phyloP scores from a whole-genome alignment of 2,329 filamentous ascomycete genomes.

The Xylogone sp. region DNA sequence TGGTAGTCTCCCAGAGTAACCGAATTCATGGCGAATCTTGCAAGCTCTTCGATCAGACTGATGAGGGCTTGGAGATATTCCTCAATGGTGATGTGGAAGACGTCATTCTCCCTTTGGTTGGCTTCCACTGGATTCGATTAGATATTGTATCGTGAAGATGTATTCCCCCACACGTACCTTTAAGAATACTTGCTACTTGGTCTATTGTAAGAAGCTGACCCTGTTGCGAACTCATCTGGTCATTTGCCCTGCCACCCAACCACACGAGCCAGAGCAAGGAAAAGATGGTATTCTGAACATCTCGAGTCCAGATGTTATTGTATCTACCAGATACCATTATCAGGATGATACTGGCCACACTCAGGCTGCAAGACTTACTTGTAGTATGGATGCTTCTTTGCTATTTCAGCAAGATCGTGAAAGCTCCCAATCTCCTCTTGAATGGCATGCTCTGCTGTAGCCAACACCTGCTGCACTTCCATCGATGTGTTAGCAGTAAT shows the following conservation, averaged over 20 bases:
- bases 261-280: conserved; percentile 61
- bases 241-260: conserved; percentile 67
- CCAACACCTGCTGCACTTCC: conserved; percentile 64
- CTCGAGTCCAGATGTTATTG: conserved; percentile 80
- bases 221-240: conserved; percentile 47
- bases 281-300: conserved; percentile 73
- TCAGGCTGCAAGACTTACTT: conserved; percentile 53
- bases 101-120: conserved; percentile 84
- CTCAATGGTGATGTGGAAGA: conserved; percentile 94
- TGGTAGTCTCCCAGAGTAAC: conserved; percentile 88
- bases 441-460: conserved; percentile 67
- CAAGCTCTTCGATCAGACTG: conserved; percentile 82
- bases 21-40: conserved; percentile 87
- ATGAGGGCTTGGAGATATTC: conserved; percentile 92
- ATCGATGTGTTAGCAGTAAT: conserved; percentile 8
- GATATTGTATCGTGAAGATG: conserved; percentile 1
- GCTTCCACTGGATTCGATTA: conserved; percentile 63
- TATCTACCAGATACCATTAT: conserved; percentile 43
- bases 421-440: conserved; percentile 69
- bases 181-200: conserved; percentile 74
- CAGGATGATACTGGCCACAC: neutral
- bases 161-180: conserved; percentile 42
- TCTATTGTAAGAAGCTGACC: conserved; percentile 81
- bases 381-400: conserved; percentile 91
- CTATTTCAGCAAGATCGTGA: conserved; percentile 64